A percentile compares a stretch with the other conserved stretches of the same genome.
Conservation (phyloP, 2,329 filamentous ascomycete species). For the Exophiala calicioides region DNA sequence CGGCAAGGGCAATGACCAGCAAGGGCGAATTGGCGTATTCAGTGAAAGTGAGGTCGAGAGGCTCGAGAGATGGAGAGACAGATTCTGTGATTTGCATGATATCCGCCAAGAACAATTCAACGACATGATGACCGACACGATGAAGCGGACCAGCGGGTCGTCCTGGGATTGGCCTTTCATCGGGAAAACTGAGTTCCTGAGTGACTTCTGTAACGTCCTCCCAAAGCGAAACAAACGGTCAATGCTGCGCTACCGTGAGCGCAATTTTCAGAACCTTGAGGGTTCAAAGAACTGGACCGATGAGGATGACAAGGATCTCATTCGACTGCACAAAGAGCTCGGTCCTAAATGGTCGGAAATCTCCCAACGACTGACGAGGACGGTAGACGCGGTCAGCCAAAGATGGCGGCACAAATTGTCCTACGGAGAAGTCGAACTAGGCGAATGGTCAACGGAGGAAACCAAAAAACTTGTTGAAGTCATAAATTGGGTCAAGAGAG, state of each 20-base stretch:
- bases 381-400: conserved; percentile 45
- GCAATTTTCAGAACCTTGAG: conserved; percentile 43
- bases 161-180: conserved; percentile 27
- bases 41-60: conserved; percentile 22
- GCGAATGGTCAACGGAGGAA: conserved; percentile 42
- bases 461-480: conserved; percentile 32
- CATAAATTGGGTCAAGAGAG: conserved; percentile 28
- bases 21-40: conserved; percentile 25
- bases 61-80: conserved; percentile 26
- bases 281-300: conserved; percentile 42
- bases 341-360: conserved; percentile 43
- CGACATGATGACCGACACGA: conserved; percentile 31
- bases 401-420: conserved; percentile 46
- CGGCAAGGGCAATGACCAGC: conserved; percentile 10
- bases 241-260: conserved; percentile 44
- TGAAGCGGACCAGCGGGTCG: conserved; percentile 8
- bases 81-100: conserved; percentile 27
- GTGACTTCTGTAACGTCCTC: conserved; percentile 37
- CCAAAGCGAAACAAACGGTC: conserved; percentile 42
- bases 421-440: conserved; percentile 39
- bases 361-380: conserved; percentile 40
- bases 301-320: conserved; percentile 45
- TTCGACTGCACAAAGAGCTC: conserved; percentile 34
- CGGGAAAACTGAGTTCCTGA: conserved; percentile 40
- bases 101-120: conserved; percentile 28